phyloP scores from a whole-genome alignment of 176 grass and related monocot species.

The Oryza officinalis region DNA sequence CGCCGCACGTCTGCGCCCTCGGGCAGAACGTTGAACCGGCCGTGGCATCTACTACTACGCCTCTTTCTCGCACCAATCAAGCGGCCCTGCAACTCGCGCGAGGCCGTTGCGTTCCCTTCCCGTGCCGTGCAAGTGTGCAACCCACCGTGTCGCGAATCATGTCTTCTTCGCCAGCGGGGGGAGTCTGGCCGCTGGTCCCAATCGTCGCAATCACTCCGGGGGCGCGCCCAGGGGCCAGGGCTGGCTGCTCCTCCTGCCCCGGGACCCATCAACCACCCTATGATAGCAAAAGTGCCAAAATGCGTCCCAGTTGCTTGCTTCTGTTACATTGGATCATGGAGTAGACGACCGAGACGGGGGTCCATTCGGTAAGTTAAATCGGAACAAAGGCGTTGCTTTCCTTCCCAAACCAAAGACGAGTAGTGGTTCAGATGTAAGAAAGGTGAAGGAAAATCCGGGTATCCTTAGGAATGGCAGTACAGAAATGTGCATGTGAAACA shows the following conservation, averaged over 20 bases:
- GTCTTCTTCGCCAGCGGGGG: background rate
- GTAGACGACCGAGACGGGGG: background rate
- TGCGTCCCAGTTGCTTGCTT: constrained; percentile 23
- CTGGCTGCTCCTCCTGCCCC: background rate
- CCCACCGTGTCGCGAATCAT: constrained; percentile 1
- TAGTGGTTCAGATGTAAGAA: constrained; percentile 31
- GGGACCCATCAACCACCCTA: constrained; percentile 24
- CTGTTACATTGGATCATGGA: constrained; percentile 27
- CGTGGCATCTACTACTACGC: background rate
- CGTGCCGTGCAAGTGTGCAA: background rate
- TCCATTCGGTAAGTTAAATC: background rate
- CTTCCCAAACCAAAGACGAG: background rate
- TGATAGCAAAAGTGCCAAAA: constrained; percentile 27
- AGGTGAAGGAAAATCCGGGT: background rate
- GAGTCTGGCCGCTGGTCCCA: constrained; percentile 38
- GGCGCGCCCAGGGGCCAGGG: background rate
- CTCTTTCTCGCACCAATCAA: background rate
- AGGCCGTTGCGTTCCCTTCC: background rate
- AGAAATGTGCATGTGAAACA: background rate
- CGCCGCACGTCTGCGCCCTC: background rate
- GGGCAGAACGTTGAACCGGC: background rate
- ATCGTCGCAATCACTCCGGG: constrained; percentile 33
- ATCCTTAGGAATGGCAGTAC: background rate
- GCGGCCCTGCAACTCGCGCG: background rate
- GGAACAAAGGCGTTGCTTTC: constrained; percentile 42